phyloP scores from a whole-genome alignment of 495 filamentous ascomycete species.

The Coniosporium apollinis region DNA sequence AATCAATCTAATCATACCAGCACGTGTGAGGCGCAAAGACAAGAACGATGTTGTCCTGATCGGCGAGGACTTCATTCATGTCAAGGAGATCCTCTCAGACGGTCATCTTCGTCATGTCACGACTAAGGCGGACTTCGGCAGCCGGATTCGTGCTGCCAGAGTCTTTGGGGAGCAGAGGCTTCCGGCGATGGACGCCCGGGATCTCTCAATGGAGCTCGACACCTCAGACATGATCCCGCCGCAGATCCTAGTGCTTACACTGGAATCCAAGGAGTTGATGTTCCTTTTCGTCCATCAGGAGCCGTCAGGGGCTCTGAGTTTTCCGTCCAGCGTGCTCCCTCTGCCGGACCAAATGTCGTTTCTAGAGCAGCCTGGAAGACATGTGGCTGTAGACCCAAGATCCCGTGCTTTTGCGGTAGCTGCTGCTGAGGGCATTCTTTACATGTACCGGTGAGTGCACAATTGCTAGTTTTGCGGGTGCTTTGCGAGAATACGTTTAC shows the following conservation, averaged over 20 bases:
- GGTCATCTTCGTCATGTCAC: slow-evolving; percentile 52
- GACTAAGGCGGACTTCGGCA: slow-evolving; percentile 58
- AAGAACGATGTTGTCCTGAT: slow-evolving; percentile 79
- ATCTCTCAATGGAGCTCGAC: slow-evolving; percentile 15
- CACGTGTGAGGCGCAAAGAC: slow-evolving; percentile 46
- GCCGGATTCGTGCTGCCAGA: slow-evolving; percentile 46
- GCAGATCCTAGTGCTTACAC: slow-evolving; percentile 56
- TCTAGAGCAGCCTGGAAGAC: slow-evolving; percentile 49
- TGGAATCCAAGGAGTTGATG: slow-evolving; percentile 49
- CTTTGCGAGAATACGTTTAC: no score
- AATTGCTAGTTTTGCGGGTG: no score
- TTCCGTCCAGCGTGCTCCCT: slow-evolving; percentile 40
- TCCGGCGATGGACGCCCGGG: not conserved
- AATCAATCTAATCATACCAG: slow-evolving; percentile 65
- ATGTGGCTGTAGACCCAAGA: slow-evolving; percentile 67
- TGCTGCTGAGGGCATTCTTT: slow-evolving; percentile 38
- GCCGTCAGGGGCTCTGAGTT: slow-evolving; percentile 31
- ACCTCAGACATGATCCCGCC: slow-evolving; percentile 36
- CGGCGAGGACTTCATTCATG: slow-evolving; percentile 42
- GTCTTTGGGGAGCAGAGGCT: slow-evolving; percentile 30
- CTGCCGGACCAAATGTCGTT: slow-evolving; percentile 37
- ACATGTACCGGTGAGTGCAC: no score
- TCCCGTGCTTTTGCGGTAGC: slow-evolving; percentile 50
- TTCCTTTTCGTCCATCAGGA: slow-evolving; percentile 48
- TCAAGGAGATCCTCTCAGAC: slow-evolving; percentile 48